phyloP scores from a whole-genome alignment of 2,329 filamentous ascomycete genomes.

The Penicillium sp. region DNA sequence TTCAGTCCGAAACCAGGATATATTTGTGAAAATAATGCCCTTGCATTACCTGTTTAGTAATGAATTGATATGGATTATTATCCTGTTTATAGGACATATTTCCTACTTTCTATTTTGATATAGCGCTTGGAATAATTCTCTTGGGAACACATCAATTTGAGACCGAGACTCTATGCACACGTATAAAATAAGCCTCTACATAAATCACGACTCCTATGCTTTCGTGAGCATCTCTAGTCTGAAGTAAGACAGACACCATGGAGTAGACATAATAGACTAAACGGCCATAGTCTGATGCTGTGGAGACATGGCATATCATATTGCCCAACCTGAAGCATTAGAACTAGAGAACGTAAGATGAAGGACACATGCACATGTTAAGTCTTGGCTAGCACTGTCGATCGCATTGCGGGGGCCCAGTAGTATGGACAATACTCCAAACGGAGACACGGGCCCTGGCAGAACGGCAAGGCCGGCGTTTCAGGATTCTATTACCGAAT shows the following conservation, averaged over 20 bases:
- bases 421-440: neutral
- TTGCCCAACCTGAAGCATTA: conserved; percentile 5
- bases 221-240: neutral
- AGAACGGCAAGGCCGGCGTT: neutral
- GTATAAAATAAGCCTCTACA: neutral
- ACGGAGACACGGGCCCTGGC: neutral
- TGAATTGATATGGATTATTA: neutral
- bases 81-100: neutral
- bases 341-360: conserved; percentile 6
- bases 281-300: neutral
- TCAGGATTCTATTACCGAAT: neutral
- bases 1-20: conserved; percentile 16
- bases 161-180: neutral
- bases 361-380: conserved; percentile 1
- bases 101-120: neutral
- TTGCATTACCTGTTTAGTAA: conserved; percentile 7
- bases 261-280: neutral
- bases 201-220: too few relatives aligned
- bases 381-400: conserved; percentile 4
- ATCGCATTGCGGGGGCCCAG: conserved; percentile 2
- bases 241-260: neutral
- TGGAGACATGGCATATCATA: neutral
- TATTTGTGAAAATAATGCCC: conserved; percentile 6
- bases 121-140: neutral
- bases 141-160: neutral